phyloP scores from a whole-genome alignment of 352 stramenopile species.

The Globisporangium spiculum region DNA sequence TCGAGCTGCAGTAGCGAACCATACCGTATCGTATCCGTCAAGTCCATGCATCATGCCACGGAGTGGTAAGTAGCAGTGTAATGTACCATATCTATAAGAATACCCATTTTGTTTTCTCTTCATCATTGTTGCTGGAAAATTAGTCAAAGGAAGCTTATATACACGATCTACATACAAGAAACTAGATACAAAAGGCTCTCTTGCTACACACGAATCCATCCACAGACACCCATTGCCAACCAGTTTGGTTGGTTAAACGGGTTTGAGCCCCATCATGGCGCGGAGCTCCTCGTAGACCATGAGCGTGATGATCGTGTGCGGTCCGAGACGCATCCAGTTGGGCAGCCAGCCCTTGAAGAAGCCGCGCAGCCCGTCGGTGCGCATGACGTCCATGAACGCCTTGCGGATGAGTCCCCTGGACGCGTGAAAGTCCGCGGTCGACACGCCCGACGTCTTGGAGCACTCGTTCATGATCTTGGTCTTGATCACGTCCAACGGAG shows the following conservation, averaged over 20 bases:
- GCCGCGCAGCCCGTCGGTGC: slow-evolving; percentile 52
- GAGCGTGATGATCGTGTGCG: slow-evolving; percentile 77
- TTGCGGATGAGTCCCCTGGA: slow-evolving; percentile 42
- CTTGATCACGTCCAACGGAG: slow-evolving; percentile 82
- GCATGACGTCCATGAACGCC: slow-evolving; percentile 49
- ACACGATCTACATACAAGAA: background rate
- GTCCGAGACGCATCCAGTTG: slow-evolving; percentile 70
- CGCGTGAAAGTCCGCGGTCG: slow-evolving; percentile 27
- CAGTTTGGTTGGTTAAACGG: slow-evolving; percentile 32
- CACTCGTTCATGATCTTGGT: slow-evolving; percentile 83
- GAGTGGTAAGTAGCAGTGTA: background rate
- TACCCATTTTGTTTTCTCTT: background rate
- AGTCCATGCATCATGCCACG: no score
- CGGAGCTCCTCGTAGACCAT: slow-evolving; percentile 74
- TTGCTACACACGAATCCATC: background rate
- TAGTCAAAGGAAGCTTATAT: background rate
- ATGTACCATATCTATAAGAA: slow-evolving; percentile 5
- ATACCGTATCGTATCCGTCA: no score
- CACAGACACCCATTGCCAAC: background rate
- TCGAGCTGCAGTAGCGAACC: slow-evolving; percentile 23
- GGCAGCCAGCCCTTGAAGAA: slow-evolving; percentile 81
- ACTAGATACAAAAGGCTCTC: background rate
- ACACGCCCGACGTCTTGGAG: slow-evolving; percentile 35
- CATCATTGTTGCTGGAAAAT: background rate
- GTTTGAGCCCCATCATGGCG: slow-evolving; percentile 43